phyloP scores from a whole-genome alignment of 139 green algal species.

The Zygnema circumcarinatum region DNA sequence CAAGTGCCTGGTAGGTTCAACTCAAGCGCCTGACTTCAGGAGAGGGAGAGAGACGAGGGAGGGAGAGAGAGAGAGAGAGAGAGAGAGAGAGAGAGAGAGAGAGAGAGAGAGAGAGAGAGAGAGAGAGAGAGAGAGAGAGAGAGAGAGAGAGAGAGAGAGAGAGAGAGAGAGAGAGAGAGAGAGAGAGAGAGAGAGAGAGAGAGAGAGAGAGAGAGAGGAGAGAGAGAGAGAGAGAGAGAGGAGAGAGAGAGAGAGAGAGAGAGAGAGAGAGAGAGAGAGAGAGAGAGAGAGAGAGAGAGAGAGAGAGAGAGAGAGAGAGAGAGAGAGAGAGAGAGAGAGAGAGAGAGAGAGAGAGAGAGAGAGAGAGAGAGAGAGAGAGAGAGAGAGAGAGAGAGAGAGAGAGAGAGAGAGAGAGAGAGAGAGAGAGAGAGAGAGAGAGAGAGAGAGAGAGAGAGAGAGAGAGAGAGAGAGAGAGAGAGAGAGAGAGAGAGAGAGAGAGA shows the following conservation, averaged over 20 bases:
- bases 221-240: constrained; percentile 3
- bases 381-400: not conserved
- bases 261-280: not conserved
- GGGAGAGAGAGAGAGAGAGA: constrained; percentile 2
- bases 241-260: not conserved
- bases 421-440: constrained; percentile 12
- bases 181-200: constrained; percentile 4
- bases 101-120: constrained; percentile 3
- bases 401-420: not conserved
- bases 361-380: not conserved
- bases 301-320: not conserved
- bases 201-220: not conserved
- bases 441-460: constrained; percentile 3
- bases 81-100: not conserved
- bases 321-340: not conserved
- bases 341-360: not conserved
- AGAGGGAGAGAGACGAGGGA: not conserved
- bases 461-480: not conserved
- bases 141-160: not conserved
- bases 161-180: constrained; percentile 11
- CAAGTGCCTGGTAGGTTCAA: too few species aligned
- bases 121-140: constrained; percentile 5
- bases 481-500: not conserved
- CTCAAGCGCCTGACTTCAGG: too few species aligned
- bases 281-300: not conserved